Conservation (phyloP, 371 early-diverging fungal genomes). For the Batrachochytrium dendrobatidis region DNA sequence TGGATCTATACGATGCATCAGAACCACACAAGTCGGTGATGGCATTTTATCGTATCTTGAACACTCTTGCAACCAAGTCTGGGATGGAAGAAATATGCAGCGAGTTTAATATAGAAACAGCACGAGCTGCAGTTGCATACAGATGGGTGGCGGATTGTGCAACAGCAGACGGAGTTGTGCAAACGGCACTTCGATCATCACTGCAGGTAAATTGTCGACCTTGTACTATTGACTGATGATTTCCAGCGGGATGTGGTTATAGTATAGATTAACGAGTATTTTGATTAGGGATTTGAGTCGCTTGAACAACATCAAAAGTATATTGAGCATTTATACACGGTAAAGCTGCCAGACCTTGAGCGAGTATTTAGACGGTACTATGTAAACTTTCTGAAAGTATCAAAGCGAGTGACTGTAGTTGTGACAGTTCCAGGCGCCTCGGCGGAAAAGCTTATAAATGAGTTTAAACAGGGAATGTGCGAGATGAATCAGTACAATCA, state of each 20-base stretch:
- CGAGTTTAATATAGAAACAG: constrained; percentile 49
- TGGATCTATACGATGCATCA: constrained; percentile 44
- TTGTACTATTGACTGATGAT: constrained; percentile 5
- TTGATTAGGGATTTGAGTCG: constrained; percentile 28
- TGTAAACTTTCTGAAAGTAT: constrained; percentile 36
- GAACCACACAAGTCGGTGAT: constrained; percentile 47
- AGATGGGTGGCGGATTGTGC: constrained; percentile 34
- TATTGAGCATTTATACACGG: constrained; percentile 30
- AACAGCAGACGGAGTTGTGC: constrained; percentile 43
- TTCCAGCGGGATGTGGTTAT: not conserved
- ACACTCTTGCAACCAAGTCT: constrained; percentile 34
- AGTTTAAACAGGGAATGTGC: too few relatives aligned
- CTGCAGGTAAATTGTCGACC: constrained; percentile 32
- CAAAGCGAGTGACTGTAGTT: constrained; percentile 13
- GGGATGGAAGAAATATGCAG: constrained; percentile 44
- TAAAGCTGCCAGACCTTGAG: constrained; percentile 38
- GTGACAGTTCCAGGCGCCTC: not conserved
- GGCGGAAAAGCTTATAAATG: not conserved
- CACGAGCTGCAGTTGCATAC: constrained; percentile 47
- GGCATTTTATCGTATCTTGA: constrained; percentile 47
- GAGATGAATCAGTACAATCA: too few relatives aligned
- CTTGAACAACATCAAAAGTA: constrained; percentile 23
- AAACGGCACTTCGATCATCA: constrained; percentile 33
- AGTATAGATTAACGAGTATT: not conserved
- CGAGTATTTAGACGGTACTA: constrained; percentile 43